Evolutionary conservation across 192 early-diverging fungal species (phyloP).

Genomic region (Thamnidium elegans): DNA sequence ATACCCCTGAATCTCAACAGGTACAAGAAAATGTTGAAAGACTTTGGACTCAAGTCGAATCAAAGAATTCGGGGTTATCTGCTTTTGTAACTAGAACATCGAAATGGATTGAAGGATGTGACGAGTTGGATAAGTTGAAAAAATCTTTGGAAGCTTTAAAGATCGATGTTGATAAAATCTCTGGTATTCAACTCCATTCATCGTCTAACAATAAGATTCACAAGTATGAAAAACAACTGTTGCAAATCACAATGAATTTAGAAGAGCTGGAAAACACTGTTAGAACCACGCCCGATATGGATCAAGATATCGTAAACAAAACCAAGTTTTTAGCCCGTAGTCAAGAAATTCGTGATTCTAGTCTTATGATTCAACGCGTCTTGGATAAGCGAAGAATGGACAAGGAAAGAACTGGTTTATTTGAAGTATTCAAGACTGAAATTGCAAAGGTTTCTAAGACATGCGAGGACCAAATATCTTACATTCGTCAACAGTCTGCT

Average conservation of each 20-base stretch:
- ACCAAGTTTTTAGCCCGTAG: neutral
- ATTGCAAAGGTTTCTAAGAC: neutral
- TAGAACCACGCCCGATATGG: neutral
- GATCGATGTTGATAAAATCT: neutral
- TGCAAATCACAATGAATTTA: neutral
- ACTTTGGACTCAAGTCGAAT: neutral
- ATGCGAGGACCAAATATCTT: conserved; percentile 25
- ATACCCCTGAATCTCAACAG: neutral
- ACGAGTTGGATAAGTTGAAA: conserved; percentile 6
- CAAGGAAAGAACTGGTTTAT: conserved; percentile 1
- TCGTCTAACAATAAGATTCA: neutral
- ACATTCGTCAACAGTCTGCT: conserved; percentile 21
- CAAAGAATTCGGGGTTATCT: neutral
- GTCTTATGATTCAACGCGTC: neutral
- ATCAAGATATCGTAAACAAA: conserved; percentile 9
- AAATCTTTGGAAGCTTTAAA: neutral
- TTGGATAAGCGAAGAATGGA: conserved; percentile 12
- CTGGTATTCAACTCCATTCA: neutral
- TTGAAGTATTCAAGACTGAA: neutral
- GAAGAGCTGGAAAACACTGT: conserved; percentile 9
- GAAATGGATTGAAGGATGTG: conserved; percentile 13
- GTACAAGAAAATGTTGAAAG: conserved; percentile 14
- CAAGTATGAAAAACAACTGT: conserved; percentile 7
- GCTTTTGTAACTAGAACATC: neutral
- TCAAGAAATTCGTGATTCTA: neutral